Base-by-base conservation (phyloP, 257 asterid genomes). In the Linderniella brevidens region DNA sequence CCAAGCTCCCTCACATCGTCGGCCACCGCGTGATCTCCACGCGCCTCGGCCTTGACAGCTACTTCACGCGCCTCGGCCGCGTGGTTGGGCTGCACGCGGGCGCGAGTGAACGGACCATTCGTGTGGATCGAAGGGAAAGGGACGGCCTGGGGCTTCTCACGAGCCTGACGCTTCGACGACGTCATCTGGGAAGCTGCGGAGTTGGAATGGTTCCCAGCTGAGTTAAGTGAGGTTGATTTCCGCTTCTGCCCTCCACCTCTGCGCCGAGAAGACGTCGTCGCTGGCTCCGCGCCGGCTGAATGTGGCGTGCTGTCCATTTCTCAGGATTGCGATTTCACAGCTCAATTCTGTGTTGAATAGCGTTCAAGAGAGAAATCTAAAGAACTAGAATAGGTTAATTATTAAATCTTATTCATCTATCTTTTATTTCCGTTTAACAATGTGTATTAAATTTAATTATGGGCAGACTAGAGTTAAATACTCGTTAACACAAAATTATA, bases 51-150 rank as follows among this genome's bases (percentile, higher is more conserved):
- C 56, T 75, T 82, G 25, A 65, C 59, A 70, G 71, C 73, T 54
- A 63, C 55, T 50, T 55, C 55, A 50, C 50, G 61, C 68, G 49
- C 82, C 60, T 48, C 75, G 16, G 68, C 60, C 39, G 59, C 72
- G 61, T 66, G 64, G 70, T 36, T 58, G 62, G 94, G 98, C 49
- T 76, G 93, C 72, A 71, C 70, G 1, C 93, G 80, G 11, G 96
- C 96, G 78, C 99, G 79, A 17, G 99, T 90, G 61, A 66, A 63
- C 13, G 96, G 96, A 19, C 96, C 96, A 58, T 79, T 76, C 70
- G 75, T 80, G 78, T 90, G 79, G 93, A 84, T 84, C 94, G 82
- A 82, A 44, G 74, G 56, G 35, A 79, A 79, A 12, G 92, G 78
- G 35, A 75, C 85, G 13, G 64, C 46, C 25, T 55, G 72, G 15